Conservation (phyloP, 208 protist genomes). For the Lotmaria passim region DNA sequence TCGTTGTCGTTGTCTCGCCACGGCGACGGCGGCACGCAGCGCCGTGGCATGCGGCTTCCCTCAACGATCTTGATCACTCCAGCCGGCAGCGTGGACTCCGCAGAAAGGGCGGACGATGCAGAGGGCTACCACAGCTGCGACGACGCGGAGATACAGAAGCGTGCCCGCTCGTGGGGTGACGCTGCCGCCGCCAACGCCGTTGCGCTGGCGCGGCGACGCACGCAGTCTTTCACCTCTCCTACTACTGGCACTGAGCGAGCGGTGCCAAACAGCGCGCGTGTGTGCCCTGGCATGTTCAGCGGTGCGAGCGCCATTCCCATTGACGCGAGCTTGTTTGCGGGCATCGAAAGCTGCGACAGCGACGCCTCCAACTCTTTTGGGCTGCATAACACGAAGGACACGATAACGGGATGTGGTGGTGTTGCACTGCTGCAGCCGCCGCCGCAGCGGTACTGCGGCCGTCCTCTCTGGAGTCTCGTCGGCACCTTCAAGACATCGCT, state of each 20-base stretch:
- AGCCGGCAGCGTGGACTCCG: neutral
- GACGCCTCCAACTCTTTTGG: neutral
- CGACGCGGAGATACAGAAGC: conserved; percentile 14
- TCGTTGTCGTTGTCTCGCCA: neutral
- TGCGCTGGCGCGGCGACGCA: conserved; percentile 2
- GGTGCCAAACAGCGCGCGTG: neutral
- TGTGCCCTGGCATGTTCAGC: conserved; percentile 59
- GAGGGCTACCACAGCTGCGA: no score
- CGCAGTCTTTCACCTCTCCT: neutral
- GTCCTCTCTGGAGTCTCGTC: conserved; percentile 78
- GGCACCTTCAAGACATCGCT: conserved; percentile 83
- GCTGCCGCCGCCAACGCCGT: conserved; percentile 3
- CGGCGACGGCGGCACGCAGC: neutral
- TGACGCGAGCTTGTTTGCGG: conserved; percentile 56
- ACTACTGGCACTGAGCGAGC: neutral
- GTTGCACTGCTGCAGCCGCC: neutral
- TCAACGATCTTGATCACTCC: conserved; percentile 26
- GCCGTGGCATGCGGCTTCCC: conserved; percentile 24
- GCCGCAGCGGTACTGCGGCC: conserved; percentile 53
- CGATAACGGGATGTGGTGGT: neutral
- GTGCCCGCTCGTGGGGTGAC: conserved; percentile 30
- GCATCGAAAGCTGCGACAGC: neutral
- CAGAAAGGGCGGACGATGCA: neutral
- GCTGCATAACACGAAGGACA: neutral
- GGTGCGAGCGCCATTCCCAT: conserved; percentile 66